These are phyloP conservation scores for Arthrinium puccinioides DNA, from an alignment of 2,329 filamentous ascomycete species.

Conservation along the genomic window DNA sequence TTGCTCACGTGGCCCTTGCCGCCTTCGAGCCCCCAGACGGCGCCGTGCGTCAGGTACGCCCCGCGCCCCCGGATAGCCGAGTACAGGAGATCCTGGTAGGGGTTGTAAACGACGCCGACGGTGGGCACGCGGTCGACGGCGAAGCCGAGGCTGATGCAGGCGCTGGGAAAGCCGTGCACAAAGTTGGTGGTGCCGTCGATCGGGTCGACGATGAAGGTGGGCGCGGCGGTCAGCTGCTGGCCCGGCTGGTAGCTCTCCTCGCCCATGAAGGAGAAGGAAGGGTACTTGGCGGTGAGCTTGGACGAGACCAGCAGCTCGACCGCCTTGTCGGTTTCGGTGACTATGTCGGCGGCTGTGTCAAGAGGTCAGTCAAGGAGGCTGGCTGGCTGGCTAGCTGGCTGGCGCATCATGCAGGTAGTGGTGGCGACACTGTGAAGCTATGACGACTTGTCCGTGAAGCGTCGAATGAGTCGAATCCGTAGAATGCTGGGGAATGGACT, in stretches of 20 bases:
- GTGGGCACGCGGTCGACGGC: slow-evolving; percentile 53
- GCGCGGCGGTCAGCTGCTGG: slow-evolving; percentile 51
- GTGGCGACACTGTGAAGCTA: no score
- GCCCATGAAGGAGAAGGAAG: slow-evolving; percentile 58
- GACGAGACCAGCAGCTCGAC: slow-evolving; percentile 56
- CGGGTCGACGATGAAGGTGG: slow-evolving; percentile 76
- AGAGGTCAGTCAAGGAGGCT: not conserved
- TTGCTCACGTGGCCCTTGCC: slow-evolving; percentile 26
- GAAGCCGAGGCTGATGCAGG: slow-evolving; percentile 71
- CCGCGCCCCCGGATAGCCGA: slow-evolving; percentile 62
- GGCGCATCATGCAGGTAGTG: not conserved
- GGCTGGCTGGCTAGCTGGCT: slow-evolving; percentile 7
- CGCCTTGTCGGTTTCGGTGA: slow-evolving; percentile 60
- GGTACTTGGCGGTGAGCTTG: slow-evolving; percentile 44
- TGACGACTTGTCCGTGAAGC: no score
- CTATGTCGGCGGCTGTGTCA: slow-evolving; percentile 54
- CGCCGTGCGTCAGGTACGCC: slow-evolving; percentile 47
- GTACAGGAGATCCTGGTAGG: slow-evolving; percentile 63
- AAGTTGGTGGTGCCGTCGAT: slow-evolving; percentile 83
- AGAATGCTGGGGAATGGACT: no score
- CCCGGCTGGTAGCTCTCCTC: slow-evolving; percentile 72
- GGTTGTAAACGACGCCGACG: slow-evolving; percentile 75
- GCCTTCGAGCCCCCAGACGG: slow-evolving; percentile 29
- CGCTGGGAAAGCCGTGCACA: slow-evolving; percentile 66
- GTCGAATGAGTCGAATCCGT: no score